Percentiles rank a stretch among this genome's conserved stretches.
Evolutionary conservation across 768 basidiomycete species (phyloP).

Genomic region (Albatrellus ellisii): DNA sequence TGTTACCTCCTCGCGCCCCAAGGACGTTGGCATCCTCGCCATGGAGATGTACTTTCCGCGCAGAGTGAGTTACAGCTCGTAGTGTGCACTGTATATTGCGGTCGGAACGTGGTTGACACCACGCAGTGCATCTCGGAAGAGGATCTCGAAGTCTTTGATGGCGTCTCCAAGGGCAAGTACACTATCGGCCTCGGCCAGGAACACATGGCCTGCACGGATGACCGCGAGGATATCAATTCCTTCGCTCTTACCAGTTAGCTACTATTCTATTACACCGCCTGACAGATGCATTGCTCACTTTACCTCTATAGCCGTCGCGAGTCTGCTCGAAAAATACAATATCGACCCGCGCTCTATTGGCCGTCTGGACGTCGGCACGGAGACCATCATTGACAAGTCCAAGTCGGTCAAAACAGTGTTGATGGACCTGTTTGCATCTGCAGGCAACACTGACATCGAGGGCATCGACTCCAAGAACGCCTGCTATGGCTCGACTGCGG

Average conservation of each 20-base stretch:
- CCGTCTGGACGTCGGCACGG: constrained; percentile 94
- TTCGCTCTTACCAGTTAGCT: constrained; percentile 83
- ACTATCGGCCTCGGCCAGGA: constrained; percentile 96
- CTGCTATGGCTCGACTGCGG: constrained; percentile 96
- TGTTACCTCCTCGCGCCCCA: neutral
- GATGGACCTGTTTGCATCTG: constrained; percentile 91
- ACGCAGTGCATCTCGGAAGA: constrained; percentile 84
- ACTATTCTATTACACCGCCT: neutral
- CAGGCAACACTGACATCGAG: constrained; percentile 93
- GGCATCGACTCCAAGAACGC: constrained; percentile 99
- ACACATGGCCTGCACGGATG: constrained; percentile 97
- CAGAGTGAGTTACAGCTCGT: too few relatives aligned
- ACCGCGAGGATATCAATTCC: constrained; percentile 97
- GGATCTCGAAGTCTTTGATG: constrained; percentile 88
- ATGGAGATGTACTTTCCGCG: constrained; percentile 2
- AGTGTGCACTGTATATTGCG: neutral
- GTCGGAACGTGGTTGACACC: neutral
- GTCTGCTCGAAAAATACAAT: constrained; percentile 85
- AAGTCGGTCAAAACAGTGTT: constrained; percentile 96
- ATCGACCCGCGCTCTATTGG: constrained; percentile 93
- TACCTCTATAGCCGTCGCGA: constrained; percentile 52
- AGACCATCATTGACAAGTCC: constrained; percentile 98
- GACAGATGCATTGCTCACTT: neutral
- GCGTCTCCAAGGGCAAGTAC: constrained; percentile 92
- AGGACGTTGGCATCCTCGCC: constrained; percentile 1